Evolutionary conservation across 2,329 filamentous ascomycete species (phyloP).

Genomic region (Fusarium praegraminearum): DNA sequence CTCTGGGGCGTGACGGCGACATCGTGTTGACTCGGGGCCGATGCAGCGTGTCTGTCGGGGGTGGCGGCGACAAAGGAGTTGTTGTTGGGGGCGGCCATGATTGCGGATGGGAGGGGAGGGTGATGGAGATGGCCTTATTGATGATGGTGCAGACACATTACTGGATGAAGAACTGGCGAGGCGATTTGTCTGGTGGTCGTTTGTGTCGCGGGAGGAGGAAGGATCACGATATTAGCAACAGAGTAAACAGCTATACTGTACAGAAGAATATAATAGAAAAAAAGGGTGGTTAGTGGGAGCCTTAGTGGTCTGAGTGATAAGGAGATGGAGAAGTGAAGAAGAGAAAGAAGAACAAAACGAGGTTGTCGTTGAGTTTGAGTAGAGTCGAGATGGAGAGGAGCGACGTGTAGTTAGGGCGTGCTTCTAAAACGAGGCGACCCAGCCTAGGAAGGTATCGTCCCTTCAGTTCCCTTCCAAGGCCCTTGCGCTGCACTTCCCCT

Average conservation of each 20-base stretch:
- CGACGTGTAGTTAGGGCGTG: constrained; percentile 43
- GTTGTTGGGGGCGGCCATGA: constrained; percentile 46
- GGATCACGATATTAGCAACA: constrained; percentile 11
- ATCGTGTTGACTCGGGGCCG: constrained; percentile 45
- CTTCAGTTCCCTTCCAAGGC: constrained; percentile 43
- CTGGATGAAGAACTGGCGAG: constrained; percentile 39
- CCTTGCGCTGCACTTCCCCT: constrained; percentile 27
- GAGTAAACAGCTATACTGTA: constrained; percentile 2
- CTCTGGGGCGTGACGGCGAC: constrained; percentile 40
- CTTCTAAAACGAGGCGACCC: constrained; percentile 48
- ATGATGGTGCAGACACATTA: constrained; percentile 45
- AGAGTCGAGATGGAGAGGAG: constrained; percentile 37
- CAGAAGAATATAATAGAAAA: neutral
- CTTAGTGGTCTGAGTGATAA: constrained; percentile 10
- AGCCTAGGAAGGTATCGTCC: constrained; percentile 42
- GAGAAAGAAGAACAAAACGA: constrained; percentile 35
- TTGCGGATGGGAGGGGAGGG: constrained; percentile 38
- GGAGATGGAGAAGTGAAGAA: constrained; percentile 17
- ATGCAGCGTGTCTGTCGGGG: constrained; percentile 44
- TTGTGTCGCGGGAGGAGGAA: constrained; percentile 12
- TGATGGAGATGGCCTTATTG: constrained; percentile 46
- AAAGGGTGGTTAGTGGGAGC: constrained; percentile 9
- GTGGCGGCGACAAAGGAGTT: constrained; percentile 40
- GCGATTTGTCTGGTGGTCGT: constrained; percentile 21
- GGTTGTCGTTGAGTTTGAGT: constrained; percentile 36